Base-by-base conservation (phyloP, 305 asterid species). In the Fraxinus angustifolia region DNA sequence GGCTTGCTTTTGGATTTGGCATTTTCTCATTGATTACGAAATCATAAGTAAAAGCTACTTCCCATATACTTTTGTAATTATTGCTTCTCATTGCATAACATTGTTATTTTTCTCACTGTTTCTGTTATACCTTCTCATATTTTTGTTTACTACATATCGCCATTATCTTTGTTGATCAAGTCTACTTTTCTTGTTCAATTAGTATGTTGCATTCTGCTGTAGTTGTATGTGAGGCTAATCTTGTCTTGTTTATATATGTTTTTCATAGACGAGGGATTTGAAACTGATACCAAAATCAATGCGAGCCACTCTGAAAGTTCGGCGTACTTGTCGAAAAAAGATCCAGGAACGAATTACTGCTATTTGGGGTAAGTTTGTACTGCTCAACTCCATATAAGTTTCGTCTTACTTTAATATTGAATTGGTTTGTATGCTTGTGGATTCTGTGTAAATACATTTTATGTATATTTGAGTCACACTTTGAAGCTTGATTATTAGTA, bases 321-420 rank as follows among this genome's bases (percentile, higher is more conserved):
- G 89, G 35, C 90, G 97, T 65, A 87, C 88, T 79, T 93, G 92
- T 84, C 92, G 97, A 79, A 89, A 90, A 88, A 94, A 90, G 93
- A 93, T 94, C 83, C 93, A 93, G 0, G 97, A 94, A 86, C 93
- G 99, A 88, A 91, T 96, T 67, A 82, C 48, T 2, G 93, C 95
- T 79, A 85, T 96, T 87, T 87, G 80, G 38, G 94, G 99, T 93
- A 84, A 85, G 90, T 77, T 30, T 58, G 65, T 71, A 50, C 42
- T 80, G 17, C 38, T 60, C 67, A 68, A 12, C 75, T 72, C 76
- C 42, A 50, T 73, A 8, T 77, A 48, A 42, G 16, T 45, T 21
- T 73, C 33, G n/a, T 6, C 45, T 56, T 76, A 71, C 10, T 31
- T 74, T 60, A 26, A 12, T n/a, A 12, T 80, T 17, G 30, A 62